Base-by-base conservation (phyloP, 352 stramenopile genomes). In the Phytophthora rubi region DNA sequence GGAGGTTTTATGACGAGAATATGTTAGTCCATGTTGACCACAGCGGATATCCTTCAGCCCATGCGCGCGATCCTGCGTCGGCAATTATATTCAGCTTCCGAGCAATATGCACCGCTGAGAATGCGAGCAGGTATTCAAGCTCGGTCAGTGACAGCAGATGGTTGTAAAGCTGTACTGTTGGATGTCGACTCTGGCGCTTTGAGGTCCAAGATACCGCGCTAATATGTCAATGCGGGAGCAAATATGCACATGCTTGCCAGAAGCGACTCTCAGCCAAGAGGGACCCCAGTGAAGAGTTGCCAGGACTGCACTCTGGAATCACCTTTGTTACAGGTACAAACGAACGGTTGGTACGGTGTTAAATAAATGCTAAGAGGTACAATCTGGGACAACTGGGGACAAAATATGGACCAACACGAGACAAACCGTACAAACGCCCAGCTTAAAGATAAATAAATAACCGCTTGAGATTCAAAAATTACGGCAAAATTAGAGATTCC, bases 21-120 rank as follows among this genome's bases (percentile, higher is more conserved):
- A 42, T 8, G 35, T 42, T 42, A 42, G 8, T 13, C 35, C 35
- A 16, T 5, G 35, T 42, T 13, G 10, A 13, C 35, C 35, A 13
- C 35, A 42, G 8, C 3, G 35, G 35, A 42, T 42, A 8, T 13
- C 9, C 10, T 10, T 42, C 35, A 5, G 35, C 13, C 35, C 35
- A 42, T 13, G 35, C 35, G 35, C 35, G 35, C 3, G 68, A 75
- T 0, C 62, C 68, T 0, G 55, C 63, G 28, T 75, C 61, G 0
- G 58, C 64, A 52, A 75, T 69, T 0, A 16, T 60, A 21, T 77
- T 80, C 15, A 42, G 26, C 0, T 53, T 35, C 9, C 64, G 57
- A 0, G 65, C n/a, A 39, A 80, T 70, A 23, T 77, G 68, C n/a
- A 72, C 54, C 0, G 68, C 68, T 4, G 73, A 59, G 30, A 68